Percentiles rank a stretch among this genome's conserved stretches.
Conservation (phyloP, 106 monocot species). For the Ottelia alismoides region DNA sequence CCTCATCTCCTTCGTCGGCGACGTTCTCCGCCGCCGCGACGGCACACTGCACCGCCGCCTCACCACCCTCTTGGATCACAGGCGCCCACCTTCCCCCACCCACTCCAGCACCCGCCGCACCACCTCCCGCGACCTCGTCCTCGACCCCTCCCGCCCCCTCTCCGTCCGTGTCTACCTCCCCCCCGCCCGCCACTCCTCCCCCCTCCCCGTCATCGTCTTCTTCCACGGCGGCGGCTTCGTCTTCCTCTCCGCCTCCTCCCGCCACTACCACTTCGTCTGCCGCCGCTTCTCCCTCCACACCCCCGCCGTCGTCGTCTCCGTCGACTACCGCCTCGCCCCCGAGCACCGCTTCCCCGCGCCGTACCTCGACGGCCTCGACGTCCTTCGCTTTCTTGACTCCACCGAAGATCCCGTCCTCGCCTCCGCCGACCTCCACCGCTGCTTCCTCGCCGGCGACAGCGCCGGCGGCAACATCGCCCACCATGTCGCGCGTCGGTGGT, state of each 20-base stretch:
- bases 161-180: conserved; percentile 17
- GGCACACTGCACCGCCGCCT: conserved; percentile 11
- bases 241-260: conserved; percentile 22
- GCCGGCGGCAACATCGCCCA: too few species aligned
- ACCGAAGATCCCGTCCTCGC: background rate
- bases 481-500: too few species aligned
- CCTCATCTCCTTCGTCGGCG: conserved; percentile 17
- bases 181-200: background rate
- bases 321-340: conserved; percentile 38
- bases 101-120: background rate
- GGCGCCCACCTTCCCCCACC: background rate
- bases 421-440: too few species aligned
- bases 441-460: too few species aligned
- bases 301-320: conserved; percentile 18
- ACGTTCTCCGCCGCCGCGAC: conserved; percentile 26
- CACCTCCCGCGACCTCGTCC: conserved; percentile 26
- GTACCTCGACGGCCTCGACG: conserved; percentile 30
- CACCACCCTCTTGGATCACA: background rate
- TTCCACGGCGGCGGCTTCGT: conserved; percentile 62
- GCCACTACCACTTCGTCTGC: conserved; percentile 15
- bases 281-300: conserved; percentile 10
- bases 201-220: conserved; percentile 28
- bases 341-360: conserved; percentile 24
- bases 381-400: conserved; percentile 20
- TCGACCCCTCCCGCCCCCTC: conserved; percentile 36